phyloP scores from a whole-genome alignment of 2,329 filamentous ascomycete genomes.

The Zopfia rhizophila region DNA sequence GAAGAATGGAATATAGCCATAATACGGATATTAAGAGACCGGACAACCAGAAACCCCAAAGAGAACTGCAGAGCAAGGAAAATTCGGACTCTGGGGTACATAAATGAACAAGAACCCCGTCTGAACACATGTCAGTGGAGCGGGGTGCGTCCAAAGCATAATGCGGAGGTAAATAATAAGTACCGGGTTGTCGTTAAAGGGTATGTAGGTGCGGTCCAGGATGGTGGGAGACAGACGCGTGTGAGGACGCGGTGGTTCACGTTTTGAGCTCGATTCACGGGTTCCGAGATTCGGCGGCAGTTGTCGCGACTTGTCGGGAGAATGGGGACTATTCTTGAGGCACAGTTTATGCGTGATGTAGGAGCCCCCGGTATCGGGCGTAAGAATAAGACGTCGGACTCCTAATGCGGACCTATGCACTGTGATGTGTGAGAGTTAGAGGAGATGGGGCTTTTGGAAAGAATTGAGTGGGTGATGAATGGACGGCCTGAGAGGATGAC shows the following conservation, averaged over 20 bases:
- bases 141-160: constrained; percentile 20
- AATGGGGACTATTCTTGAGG: constrained; percentile 5
- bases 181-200: constrained; percentile 16
- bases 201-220: constrained; percentile 10
- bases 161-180: constrained; percentile 9
- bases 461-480: no score
- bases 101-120: constrained; percentile 21
- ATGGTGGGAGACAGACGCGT: constrained; percentile 6
- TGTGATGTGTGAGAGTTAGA: constrained; percentile 20
- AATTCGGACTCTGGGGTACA: constrained; percentile 31
- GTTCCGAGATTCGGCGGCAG: constrained; percentile 14
- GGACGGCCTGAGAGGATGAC: background rate
- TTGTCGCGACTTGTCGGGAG: constrained; percentile 16
- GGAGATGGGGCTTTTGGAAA: background rate
- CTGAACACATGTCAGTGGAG: constrained; percentile 5
- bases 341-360: constrained; percentile 9
- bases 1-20: constrained; percentile 23
- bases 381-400: constrained; percentile 4
- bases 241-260: background rate
- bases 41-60: constrained; percentile 19
- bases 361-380: constrained; percentile 24
- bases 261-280: background rate
- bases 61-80: constrained; percentile 13
- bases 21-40: constrained; percentile 25
- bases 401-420: constrained; percentile 15